Evolutionary conservation across 2,329 filamentous ascomycete genomes (phyloP).

Genomic region (Colletotrichum trifolii): DNA sequence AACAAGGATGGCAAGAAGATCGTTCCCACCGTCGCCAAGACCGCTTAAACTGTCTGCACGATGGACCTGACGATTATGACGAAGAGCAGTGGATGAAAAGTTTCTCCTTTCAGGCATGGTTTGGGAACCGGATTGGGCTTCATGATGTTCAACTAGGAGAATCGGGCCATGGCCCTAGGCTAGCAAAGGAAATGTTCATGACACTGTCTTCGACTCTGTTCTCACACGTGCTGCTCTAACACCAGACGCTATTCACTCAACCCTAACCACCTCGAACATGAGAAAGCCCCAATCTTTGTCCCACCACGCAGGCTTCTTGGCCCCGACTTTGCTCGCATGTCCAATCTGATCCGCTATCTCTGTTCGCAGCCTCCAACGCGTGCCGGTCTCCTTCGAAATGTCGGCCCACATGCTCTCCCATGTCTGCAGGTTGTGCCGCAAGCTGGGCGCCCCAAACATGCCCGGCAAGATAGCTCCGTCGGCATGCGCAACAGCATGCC

Average conservation of each 20-base stretch:
- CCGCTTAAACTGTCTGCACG: slow-evolving; percentile 41
- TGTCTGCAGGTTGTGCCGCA: slow-evolving; percentile 33
- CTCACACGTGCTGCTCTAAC: background rate
- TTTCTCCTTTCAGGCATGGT: slow-evolving; percentile 37
- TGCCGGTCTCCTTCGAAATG: slow-evolving; percentile 34
- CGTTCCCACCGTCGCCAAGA: slow-evolving; percentile 82
- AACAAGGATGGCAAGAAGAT: slow-evolving; percentile 99
- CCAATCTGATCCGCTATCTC: background rate
- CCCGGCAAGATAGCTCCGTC: slow-evolving; percentile 20
- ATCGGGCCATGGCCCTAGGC: slow-evolving; percentile 36
- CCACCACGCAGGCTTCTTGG: slow-evolving; percentile 11
- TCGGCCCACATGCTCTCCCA: slow-evolving; percentile 37
- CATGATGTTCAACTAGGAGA: slow-evolving; percentile 31
- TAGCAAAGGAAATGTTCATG: slow-evolving; percentile 37
- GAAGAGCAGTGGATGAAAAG: slow-evolving; percentile 36
- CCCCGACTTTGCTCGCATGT: background rate
- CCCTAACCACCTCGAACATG: slow-evolving; percentile 6
- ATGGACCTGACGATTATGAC: slow-evolving; percentile 7
- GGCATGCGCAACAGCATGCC: slow-evolving; percentile 30
- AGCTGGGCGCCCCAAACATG: background rate
- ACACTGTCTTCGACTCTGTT: slow-evolving; percentile 6
- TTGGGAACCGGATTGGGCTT: slow-evolving; percentile 36
- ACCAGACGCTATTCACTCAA: background rate
- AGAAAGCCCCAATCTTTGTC: slow-evolving; percentile 2
- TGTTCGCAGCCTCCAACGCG: slow-evolving; percentile 24